Percentiles rank a stretch among this genome's conserved stretches.
Evolutionary conservation across 768 basidiomycete genomes (phyloP).

Genomic region (Candolleomyces efflorescens): DNA sequence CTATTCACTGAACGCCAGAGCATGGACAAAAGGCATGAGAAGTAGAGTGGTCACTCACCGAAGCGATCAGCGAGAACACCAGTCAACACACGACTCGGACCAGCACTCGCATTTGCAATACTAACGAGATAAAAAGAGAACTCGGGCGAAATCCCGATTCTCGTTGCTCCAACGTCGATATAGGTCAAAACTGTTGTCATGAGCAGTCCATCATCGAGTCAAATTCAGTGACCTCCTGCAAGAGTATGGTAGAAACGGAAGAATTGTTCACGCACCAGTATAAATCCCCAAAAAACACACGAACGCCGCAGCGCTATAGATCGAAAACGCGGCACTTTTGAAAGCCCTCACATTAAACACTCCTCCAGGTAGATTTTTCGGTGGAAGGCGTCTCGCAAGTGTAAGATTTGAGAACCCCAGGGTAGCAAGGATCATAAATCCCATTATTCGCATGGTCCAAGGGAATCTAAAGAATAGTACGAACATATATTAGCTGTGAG

Average conservation of each 20-base stretch:
- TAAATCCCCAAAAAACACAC: constrained; percentile 58
- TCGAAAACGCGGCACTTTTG: constrained; percentile 40
- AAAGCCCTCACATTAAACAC: constrained; percentile 46
- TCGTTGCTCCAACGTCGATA: constrained; percentile 47
- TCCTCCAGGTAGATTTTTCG: constrained; percentile 46
- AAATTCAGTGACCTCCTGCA: no score
- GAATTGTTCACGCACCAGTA: constrained; percentile 33
- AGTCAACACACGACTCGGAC: constrained; percentile 47
- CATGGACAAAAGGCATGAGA: constrained; percentile 1
- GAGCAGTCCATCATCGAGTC: not conserved
- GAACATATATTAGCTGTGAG: not conserved
- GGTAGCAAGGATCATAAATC: constrained; percentile 47
- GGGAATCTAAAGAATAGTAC: constrained; percentile 41
- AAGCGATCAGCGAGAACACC: constrained; percentile 48
- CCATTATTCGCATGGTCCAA: constrained; percentile 68
- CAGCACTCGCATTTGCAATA: constrained; percentile 57
- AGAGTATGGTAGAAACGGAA: not conserved
- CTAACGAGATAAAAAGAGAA: constrained; percentile 58
- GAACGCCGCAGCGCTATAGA: constrained; percentile 47
- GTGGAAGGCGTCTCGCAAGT: constrained; percentile 47
- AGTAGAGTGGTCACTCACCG: constrained; percentile 28
- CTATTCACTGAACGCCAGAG: not conserved
- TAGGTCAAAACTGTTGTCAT: constrained; percentile 46
- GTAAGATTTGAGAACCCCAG: constrained; percentile 48
- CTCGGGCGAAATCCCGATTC: constrained; percentile 39